Percentiles rank a stretch among this genome's conserved stretches.
Conservation (phyloP, 768 basidiomycete genomes). For the Clathrus columnatus region DNA sequence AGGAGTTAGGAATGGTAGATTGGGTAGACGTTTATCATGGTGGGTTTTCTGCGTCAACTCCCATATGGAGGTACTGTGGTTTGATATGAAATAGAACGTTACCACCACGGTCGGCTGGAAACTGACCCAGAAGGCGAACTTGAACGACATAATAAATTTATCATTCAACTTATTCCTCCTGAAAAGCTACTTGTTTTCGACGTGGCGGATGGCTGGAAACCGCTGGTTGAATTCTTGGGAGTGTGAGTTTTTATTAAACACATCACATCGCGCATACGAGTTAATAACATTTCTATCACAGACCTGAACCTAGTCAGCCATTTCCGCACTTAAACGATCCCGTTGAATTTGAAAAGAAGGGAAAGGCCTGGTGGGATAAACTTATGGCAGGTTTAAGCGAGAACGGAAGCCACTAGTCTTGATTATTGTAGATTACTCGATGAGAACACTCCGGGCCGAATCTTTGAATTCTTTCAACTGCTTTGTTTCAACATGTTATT, state of each 20-base stretch:
- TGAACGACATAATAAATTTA: not conserved
- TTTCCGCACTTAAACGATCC: conserved; percentile 3
- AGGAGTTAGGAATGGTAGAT: not conserved
- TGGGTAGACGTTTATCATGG: not conserved
- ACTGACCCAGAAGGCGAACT: conserved; percentile 1
- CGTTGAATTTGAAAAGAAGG: not conserved
- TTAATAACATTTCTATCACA: not conserved
- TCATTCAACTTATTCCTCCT: conserved; percentile 2
- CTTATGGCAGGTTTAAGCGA: too few relatives aligned
- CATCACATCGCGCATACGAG: not conserved
- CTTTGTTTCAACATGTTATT: too few relatives aligned
- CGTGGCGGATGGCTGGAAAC: conserved; percentile 5
- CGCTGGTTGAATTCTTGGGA: conserved; percentile 1
- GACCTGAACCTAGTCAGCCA: not conserved
- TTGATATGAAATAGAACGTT: too few relatives aligned
- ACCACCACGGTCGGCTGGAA: not conserved
- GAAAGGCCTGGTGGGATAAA: not conserved
- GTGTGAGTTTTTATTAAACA: conserved; percentile 3
- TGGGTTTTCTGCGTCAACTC: too few relatives aligned
- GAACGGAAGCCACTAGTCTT: too few relatives aligned
- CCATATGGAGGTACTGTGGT: too few relatives aligned
- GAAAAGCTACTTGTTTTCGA: conserved; percentile 6
- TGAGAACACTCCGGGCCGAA: too few relatives aligned
- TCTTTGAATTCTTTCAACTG: too few relatives aligned
- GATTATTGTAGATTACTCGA: too few relatives aligned